A percentile compares a stretch with the other conserved stretches of the same genome.
These are phyloP conservation scores for Gamarada debralockiae DNA, from an alignment of 495 filamentous ascomycete genomes.

Conservation along the genomic window DNA sequence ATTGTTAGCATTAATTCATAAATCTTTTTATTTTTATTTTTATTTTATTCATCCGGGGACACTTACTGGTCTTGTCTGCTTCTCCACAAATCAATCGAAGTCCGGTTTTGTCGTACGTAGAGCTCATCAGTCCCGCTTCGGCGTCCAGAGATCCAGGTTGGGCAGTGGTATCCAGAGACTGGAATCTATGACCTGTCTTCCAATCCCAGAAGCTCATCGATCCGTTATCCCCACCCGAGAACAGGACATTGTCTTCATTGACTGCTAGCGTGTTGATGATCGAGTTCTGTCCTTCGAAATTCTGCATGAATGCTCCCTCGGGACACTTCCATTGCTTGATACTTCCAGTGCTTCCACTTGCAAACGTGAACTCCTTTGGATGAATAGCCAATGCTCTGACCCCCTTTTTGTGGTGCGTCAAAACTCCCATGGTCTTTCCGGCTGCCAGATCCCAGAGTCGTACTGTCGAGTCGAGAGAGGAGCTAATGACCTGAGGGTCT, in stretches of 20 bases:
- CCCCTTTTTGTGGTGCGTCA: conserved; percentile 98
- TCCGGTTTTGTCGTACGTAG: conserved; percentile 85
- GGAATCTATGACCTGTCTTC: conserved; percentile 93
- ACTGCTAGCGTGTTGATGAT: conserved; percentile 94
- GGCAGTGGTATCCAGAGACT: conserved; percentile 80
- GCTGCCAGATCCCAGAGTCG: conserved; percentile 96
- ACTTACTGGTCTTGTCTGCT: conserved; percentile 86
- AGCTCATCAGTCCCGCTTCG: conserved; percentile 90
- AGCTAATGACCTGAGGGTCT: conserved; percentile 91
- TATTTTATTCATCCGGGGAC: not conserved
- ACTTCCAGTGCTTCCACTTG: conserved; percentile 79
- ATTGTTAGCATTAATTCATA: conserved; percentile 22
- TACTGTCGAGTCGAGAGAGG: conserved; percentile 87
- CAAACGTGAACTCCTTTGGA: conserved; percentile 95
- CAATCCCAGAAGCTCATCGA: conserved; percentile 99
- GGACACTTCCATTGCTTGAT: conserved; percentile 99
- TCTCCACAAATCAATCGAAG: conserved; percentile 89
- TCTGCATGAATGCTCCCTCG: conserved; percentile 98
- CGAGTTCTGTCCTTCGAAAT: conserved; percentile 94
- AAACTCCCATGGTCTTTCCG: conserved; percentile 89
- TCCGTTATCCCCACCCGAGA: conserved; percentile 94
- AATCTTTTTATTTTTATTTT: too few relatives aligned
- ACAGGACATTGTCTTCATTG: conserved; percentile 92
- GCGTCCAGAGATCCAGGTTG: conserved; percentile 94
- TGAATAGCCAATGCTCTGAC: conserved; percentile 83